Percentiles rank a stretch among this genome's conserved stretches.
phyloP scores from a whole-genome alignment of 352 stramenopile species.

The Phytophthora cactorum region DNA sequence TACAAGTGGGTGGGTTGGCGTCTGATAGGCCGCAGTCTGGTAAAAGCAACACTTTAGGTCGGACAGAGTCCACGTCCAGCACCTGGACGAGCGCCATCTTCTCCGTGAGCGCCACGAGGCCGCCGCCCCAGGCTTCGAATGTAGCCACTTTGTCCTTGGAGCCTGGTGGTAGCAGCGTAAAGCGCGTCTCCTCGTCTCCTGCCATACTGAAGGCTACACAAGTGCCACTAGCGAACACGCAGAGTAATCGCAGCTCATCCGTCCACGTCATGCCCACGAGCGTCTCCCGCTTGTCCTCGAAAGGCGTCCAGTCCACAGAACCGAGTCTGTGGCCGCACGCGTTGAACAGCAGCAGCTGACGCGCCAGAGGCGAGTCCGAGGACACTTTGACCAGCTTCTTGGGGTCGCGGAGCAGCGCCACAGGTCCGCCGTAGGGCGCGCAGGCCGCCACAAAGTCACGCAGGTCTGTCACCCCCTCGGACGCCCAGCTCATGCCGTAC shows the following conservation, averaged over 20 bases:
- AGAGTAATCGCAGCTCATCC: constrained; percentile 81
- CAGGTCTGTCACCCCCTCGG: constrained; percentile 59
- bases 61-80: constrained; percentile 80
- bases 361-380: constrained; percentile 49
- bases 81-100: constrained; percentile 86
- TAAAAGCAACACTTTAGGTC: constrained; percentile 76
- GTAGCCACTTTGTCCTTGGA: constrained; percentile 84
- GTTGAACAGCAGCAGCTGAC: constrained; percentile 80
- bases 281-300: constrained; percentile 74
- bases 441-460: constrained; percentile 68
- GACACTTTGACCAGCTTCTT: constrained; percentile 80
- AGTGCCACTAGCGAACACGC: constrained; percentile 76
- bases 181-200: constrained; percentile 78
- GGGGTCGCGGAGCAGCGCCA: constrained; percentile 76
- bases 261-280: constrained; percentile 84
- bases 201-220: constrained; percentile 76
- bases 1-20: constrained; percentile 80
- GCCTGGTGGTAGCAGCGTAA: constrained; percentile 63
- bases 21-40: constrained; percentile 78
- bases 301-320: constrained; percentile 66
- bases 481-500: constrained; percentile 72
- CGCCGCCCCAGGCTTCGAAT: constrained; percentile 76
- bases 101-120: constrained; percentile 80
- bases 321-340: constrained; percentile 69
- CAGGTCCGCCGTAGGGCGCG: constrained; percentile 71